Base-by-base conservation (phyloP, 176 grass and related monocot genomes). In the Zizania latifolia region DNA sequence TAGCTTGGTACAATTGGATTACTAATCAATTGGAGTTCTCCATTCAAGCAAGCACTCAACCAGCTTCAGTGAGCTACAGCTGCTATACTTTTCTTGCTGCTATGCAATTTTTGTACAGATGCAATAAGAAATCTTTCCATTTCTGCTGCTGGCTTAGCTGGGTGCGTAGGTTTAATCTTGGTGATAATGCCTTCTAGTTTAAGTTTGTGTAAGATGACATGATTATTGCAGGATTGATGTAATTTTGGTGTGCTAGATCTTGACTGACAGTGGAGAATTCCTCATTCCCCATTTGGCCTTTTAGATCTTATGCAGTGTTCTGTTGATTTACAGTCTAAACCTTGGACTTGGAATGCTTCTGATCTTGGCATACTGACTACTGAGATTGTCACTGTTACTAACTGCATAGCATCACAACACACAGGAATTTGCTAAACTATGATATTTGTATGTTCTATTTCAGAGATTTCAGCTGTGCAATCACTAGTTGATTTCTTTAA, bases 101-200 rank as follows among this genome's bases (percentile, higher is more conserved):
- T 81, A 40, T 21, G 31, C 71, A 17, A 39, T 66, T 66, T 59
- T 39, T 83, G 85, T 87, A 74, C 73, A 82, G 74, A 73, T 72
- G 79, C 19, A 83, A 67, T 51, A 78, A 78, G 32, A 32, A 66
- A 72, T 40, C 10, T 67, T 67, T 31, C 46, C 35, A 37, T 23
- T 53, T 53, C 48, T 71, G 34, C 62, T 38, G 8, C 19, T 82
- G 37, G 22, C 39, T 71, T 86, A 58, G n/a, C 8, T 72, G 11
- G 67, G 84, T 29, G 62, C 76, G 62, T 62, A 74, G 79, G 40
- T 66, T 15, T 3, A 78, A 74, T 60, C 34, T 58, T 77, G 56
- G 32, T 75, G 14, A 36, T 37, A 58, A 37, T 14, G 30, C 78
- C 65, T 71, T 62, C 55, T 70, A 71, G 27, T 12, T 31, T 2